phyloP scores from a whole-genome alignment of 371 early-diverging fungal genomes.

The Thermomucor indicae-seudaticae region DNA sequence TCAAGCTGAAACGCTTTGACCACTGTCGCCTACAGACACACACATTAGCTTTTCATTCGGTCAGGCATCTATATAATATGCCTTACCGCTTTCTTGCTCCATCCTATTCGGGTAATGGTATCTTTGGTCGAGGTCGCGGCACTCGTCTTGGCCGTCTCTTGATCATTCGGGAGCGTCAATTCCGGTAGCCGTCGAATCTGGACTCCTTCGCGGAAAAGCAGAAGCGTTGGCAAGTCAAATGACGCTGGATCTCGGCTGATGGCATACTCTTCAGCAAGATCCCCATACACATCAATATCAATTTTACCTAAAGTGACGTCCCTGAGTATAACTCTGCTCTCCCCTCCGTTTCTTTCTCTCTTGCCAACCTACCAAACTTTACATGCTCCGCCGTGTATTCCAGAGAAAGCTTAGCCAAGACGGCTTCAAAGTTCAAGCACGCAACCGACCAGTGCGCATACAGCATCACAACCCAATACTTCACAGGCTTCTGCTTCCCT shows the following conservation, averaged over 20 bases:
- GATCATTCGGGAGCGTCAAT: constrained; percentile 16
- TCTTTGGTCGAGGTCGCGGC: constrained; percentile 31
- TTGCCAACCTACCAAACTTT: constrained; percentile 29
- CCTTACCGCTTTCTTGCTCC: constrained; percentile 45
- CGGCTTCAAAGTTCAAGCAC: constrained; percentile 49
- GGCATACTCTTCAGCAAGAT: constrained; percentile 39
- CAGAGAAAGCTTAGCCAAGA: constrained; percentile 40
- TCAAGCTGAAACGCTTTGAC: constrained; percentile 37
- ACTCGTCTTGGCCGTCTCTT: constrained; percentile 4
- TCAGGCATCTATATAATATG: neutral
- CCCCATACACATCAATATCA: constrained; percentile 39
- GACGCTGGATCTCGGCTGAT: constrained; percentile 46
- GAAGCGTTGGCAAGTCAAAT: constrained; percentile 43
- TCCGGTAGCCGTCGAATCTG: constrained; percentile 39
- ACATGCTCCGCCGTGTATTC: constrained; percentile 30
- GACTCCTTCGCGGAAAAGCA: constrained; percentile 41
- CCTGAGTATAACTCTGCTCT: too few species aligned
- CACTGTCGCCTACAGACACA: constrained; percentile 29
- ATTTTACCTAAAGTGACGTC: too few species aligned
- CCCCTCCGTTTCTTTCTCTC: neutral
- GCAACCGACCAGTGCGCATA: constrained; percentile 50
- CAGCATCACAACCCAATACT: constrained; percentile 47
- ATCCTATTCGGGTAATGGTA: constrained; percentile 45
- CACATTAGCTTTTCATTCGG: neutral
- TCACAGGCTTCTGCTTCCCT: constrained; percentile 7